Evolutionary conservation across 768 basidiomycete genomes (phyloP), one percentile per base, ranked within the genome.

Genomic region (Trametes sanguinea): DNA sequence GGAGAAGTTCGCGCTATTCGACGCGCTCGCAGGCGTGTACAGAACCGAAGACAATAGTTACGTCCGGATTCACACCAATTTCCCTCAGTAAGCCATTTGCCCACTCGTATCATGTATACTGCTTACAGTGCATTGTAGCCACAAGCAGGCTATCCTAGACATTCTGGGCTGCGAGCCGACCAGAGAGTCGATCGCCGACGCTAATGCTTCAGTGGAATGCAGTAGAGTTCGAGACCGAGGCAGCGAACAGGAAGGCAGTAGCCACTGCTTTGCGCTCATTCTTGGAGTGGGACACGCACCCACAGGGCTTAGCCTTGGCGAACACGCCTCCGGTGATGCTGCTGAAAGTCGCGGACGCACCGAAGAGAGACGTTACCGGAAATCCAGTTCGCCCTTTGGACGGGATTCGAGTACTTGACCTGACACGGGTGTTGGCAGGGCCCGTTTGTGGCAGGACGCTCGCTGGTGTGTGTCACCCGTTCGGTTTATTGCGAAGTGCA

Each of bases 31-130:
- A 1, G 86, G 85, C 0, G 53, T 83, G 0, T 87, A 86, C 65
- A 67, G 72, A 40, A 85, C 85, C n/a, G 81, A 78, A 60, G 80
- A 83, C 60, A 68, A 78, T 51, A 72, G 77, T 46, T 82, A 73
- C 64, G 80, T 87, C 14, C 76, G 85, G 32, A 78, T 85, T 10
- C 86, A 87, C 62, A 85, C 85, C 17, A 87, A 87, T 57, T 87
- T 87, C 68, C 82, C 85, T 40, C 86, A 87, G 85, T 85, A 61
- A 32, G 76, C 70, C 8, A 69, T 55, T 16, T 22, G 52, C 29
- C 14, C 17, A 6, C 35, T 37, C 35, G 6, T 37, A 33, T 45
- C 44, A 3, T 3, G 8, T 2, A 27, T 16, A 42, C 57, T 33
- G 32, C 51, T 63, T 30, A 43, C 8, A 11, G 29, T 37, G 22